A percentile compares a stretch with the other conserved stretches of the same genome.
Evolutionary conservation across 805 yeast genomes (phyloP).

Genomic region (Wickerhamiella sorbophila): DNA sequence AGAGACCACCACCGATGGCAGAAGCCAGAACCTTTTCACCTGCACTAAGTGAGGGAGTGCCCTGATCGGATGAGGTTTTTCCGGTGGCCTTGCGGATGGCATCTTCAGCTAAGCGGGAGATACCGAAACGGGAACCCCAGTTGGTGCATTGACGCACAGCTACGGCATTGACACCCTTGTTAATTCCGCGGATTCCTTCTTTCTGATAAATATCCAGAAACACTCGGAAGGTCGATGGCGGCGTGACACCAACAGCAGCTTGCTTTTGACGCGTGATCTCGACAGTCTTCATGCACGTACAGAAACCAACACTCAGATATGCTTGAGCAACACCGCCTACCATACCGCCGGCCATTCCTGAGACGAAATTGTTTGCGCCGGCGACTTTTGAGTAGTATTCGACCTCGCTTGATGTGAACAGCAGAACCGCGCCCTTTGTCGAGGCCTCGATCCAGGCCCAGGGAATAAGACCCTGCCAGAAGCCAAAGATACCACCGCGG

Average conservation of each 20-base stretch:
- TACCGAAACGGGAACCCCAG: conserved; percentile 97
- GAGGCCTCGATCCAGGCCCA: conserved; percentile 99
- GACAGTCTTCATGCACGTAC: conserved; percentile 98
- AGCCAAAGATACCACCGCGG: conserved; percentile 84
- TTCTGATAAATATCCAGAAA: conserved; percentile 68
- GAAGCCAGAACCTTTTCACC: conserved; percentile 73
- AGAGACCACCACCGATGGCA: conserved; percentile 89
- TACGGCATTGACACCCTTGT: conserved; percentile 96
- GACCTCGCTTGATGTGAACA: conserved; percentile 85
- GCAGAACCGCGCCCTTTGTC: conserved; percentile 93
- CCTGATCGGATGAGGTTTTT: conserved; percentile 31
- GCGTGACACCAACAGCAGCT: conserved; percentile 48
- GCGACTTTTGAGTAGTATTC: conserved; percentile 57
- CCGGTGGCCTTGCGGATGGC: conserved; percentile 49
- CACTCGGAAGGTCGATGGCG: conserved; percentile 68
- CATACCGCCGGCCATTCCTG: conserved; percentile 94
- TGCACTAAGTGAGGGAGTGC: conserved; percentile 49
- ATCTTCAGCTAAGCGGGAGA: conserved; percentile 84
- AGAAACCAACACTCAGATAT: conserved; percentile 89
- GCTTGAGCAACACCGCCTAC: conserved; percentile 95
- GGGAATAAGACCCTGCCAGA: conserved; percentile 94
- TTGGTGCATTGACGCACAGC: conserved; percentile 98
- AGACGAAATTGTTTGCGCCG: conserved; percentile 52
- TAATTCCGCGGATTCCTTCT: conserved; percentile 90
- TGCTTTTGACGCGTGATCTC: conserved; percentile 89